Base-by-base conservation (phyloP, 169 alveolate species). In the Amoebophrya sp. region DNA sequence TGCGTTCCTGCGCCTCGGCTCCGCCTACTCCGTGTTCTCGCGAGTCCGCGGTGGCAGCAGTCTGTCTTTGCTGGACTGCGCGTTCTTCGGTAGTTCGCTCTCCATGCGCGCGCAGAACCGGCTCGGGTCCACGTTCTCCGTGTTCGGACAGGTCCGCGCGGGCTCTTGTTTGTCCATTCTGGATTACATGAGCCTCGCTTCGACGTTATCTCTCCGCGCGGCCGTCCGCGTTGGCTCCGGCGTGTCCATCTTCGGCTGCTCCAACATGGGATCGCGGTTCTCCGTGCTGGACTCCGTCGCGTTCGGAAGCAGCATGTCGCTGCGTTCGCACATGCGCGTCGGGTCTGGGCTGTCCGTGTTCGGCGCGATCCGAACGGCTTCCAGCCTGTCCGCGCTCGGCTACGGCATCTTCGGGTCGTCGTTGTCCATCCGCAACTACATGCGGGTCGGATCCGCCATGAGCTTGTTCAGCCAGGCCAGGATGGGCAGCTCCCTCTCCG, bases 11-110 rank as follows among this genome's bases (percentile, higher is more conserved):
- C 35, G 90, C 2, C 53, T 88, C 40, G 90, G 90, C 47, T 33
- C 53, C 10, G 35, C 47, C 40, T 38, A 18, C 53, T 35, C 54
- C 32, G 32, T 88, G 40, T 14, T 88, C 47, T 35, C 54, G 23
- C 14, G 40, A 40, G 54, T 40, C 25, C 40, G 90, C 32, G 53
- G 35, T 18, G 35, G 53, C 7, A 35, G 54, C 90, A 35, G 41
- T 40, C 90, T 88, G 40, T 88, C 90, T 1, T 35, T 88, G 32
- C 35, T 88, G 14, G 90, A 88, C 47, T 88, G 53, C n/a, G 90
- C 90, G 2, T 35, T 88, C 54, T 88, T 88, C 40, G 90, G 90
- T 39, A 25, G 40, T 40, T 33, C 90, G 53, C 53, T 88, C 25
- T 88, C 90, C 47, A 14, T 88, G 23, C 90, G 90, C 40, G 35